phyloP scores from a whole-genome alignment of 139 green algal species.

The Gonium pectorale region DNA sequence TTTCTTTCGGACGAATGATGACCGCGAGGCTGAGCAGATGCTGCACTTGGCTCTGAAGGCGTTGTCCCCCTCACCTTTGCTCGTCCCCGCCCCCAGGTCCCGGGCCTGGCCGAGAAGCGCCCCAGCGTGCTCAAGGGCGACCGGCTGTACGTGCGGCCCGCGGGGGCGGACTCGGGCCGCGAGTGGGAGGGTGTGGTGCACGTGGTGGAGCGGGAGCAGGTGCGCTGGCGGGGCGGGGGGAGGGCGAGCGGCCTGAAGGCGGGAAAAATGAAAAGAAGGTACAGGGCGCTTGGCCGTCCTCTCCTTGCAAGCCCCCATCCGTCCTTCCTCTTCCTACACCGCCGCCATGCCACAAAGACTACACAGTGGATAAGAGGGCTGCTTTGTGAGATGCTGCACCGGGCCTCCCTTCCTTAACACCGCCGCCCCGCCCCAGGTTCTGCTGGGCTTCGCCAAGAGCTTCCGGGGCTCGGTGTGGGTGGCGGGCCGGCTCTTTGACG shows the following conservation, averaged over 20 bases:
- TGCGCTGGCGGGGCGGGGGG: conserved; percentile 2
- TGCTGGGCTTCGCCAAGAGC: conserved; percentile 35
- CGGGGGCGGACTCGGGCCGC: neutral
- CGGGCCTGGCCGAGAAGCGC: conserved; percentile 63
- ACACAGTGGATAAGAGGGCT: too few relatives aligned
- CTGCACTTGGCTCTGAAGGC: too few relatives aligned
- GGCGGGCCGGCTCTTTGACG: conserved; percentile 26
- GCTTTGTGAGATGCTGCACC: too few relatives aligned
- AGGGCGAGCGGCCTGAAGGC: neutral
- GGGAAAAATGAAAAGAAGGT: neutral
- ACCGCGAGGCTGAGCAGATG: neutral
- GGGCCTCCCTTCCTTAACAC: too few relatives aligned
- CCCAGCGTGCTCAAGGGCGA: conserved; percentile 60
- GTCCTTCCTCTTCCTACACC: too few relatives aligned
- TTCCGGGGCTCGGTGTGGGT: conserved; percentile 42
- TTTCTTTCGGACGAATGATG: too few relatives aligned
- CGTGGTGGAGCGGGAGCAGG: conserved; percentile 43
- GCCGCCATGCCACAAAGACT: too few relatives aligned
- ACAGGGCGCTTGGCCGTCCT: neutral
- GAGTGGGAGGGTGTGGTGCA: conserved; percentile 61
- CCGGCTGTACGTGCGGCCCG: conserved; percentile 40
- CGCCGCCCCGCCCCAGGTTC: conserved; percentile 31
- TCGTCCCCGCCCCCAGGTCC: conserved; percentile 23
- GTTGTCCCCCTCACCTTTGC: too few relatives aligned
- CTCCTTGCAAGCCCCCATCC: too few relatives aligned